Base-by-base conservation (phyloP, 306 rosid species). In the Phaseolus lunatus region DNA sequence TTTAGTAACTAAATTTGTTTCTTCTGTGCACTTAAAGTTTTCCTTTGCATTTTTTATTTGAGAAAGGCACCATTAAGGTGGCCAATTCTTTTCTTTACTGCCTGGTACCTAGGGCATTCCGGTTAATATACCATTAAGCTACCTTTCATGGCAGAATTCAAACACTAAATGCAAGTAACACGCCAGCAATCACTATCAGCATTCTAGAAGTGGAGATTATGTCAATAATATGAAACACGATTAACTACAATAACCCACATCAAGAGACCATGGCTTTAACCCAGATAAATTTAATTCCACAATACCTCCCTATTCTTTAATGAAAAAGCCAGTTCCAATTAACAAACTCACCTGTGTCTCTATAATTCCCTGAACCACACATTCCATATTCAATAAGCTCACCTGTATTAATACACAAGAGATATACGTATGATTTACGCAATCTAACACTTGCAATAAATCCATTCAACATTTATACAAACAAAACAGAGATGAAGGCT, bases 291-390 rank as follows among this genome's bases (percentile, higher is more conserved):
- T 37, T 35, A 48, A 20, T 43, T 18, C 35, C 29, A 67, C 11
- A 59, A 49, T 18, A 57, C 35, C 29, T 26, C 29, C 70, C 49
- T 7, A 52, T 50, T 9, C 27, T 47, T 49, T 41, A 35, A 61
- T 52, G 45, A 22, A 77, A 61, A 24, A 69, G 62, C 44, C 24
- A 29, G 10, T 44, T 19, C 59, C 78, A 31, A 13, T 29, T 56
- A 1, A 7, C 14, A 9, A 76, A 67, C 45, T 83, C 45, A 87
- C 97, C 91, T 90, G 94, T 22, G 98, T 94, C 86, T 92, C 98
- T 59, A 94, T 90, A 66, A 90, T 92, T 41, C 96, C 98, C 76
- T 94, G 97, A 80, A 92, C 97, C 68, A 94, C 96, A 57, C 97
- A 94, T 89, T 92, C 98, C 96, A 94, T 92, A 66, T 56, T 44